A percentile compares a stretch with the other conserved stretches of the same genome.
Conservation (phyloP, 1,139 yeast genomes). For the Hyphopichia fennica region DNA sequence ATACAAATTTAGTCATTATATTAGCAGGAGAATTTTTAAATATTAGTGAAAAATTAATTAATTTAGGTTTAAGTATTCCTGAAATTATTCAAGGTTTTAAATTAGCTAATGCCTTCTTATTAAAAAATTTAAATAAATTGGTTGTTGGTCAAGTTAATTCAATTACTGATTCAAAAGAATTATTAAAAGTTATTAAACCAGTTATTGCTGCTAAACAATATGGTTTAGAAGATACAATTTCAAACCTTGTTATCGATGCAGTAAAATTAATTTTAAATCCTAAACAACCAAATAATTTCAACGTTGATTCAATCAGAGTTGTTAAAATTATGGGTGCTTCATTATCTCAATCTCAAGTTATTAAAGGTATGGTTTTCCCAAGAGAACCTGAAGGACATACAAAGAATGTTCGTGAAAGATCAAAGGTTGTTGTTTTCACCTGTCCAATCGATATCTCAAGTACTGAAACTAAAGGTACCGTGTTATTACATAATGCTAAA, state of each 20-base stretch:
- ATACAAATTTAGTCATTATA: constrained; percentile 47
- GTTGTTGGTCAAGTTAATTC: constrained; percentile 65
- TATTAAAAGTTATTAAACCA: constrained; percentile 76
- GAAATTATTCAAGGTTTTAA: constrained; percentile 90
- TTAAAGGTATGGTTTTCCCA: constrained; percentile 98
- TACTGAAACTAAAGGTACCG: constrained; percentile 98
- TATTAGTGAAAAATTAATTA: constrained; percentile 77
- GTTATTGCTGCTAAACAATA: constrained; percentile 93
- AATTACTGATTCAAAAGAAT: constrained; percentile 53
- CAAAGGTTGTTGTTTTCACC: constrained; percentile 90
- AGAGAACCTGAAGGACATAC: constrained; percentile 92
- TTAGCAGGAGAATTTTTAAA: constrained; percentile 91
- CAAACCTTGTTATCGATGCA: constrained; percentile 84
- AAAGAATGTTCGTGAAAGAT: constrained; percentile 56
- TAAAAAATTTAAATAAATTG: constrained; percentile 64
- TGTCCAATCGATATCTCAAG: constrained; percentile 93
- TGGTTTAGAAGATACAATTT: constrained; percentile 78
- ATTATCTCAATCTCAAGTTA: constrained; percentile 69
- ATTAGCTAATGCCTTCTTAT: constrained; percentile 74
- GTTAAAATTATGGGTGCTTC: constrained; percentile 96
- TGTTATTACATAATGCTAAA: constrained; percentile 88
- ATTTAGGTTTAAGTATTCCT: constrained; percentile 85
- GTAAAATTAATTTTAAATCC: constrained; percentile 76
- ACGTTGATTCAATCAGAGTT: constrained; percentile 90
- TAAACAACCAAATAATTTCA: constrained; percentile 59